Base-by-base conservation (phyloP, 805 yeast species). In the Lipomyces orientalis region DNA sequence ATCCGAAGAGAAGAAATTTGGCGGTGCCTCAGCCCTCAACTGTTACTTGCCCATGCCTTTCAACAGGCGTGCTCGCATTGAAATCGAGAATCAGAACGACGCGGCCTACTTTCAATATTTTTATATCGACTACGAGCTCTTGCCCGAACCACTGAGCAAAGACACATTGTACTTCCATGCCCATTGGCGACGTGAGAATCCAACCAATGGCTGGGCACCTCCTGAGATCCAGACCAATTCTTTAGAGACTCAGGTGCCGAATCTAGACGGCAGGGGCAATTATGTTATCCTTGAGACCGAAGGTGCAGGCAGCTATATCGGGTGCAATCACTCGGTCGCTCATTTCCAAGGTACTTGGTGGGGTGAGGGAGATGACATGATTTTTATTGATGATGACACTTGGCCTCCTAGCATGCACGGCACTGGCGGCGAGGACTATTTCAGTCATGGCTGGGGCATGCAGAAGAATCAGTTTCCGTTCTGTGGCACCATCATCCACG, bases 381-480 rank as follows among this genome's bases (percentile, higher is more conserved):
- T 46, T 19, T 46, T 46, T 14, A 46, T 46, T 46, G 52, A 46
- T 46, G 52, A 46, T 46, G 52, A 46, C 9, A 46, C 52, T 9
- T 46, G 52, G 52, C 52, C 52, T 10, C 52, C 52, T 46, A 46
- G 52, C 52, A 46, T 46, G 52, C n/a, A 46, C 52, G 52, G 52
- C 12, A 46, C 52, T 46, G 52, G 52, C 12, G 52, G 52, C 8
- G 52, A 46, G 52, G 52, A 46, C 6, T 46, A 46, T 46, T 46
- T 46, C 52, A 46, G 52, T 46, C n/a, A 46, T 1, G 52, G 52
- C 1, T 46, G 52, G 52, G 52, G 52, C 52, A 9, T 46, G 52
- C 52, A 46, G 5, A 46, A 46, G 52, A 46, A 46, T 25, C 29
- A 25, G 29, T 25, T 9, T 46, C 52, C 52, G 12, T 46, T 46